Evolutionary conservation across 2,329 filamentous ascomycete genomes (phyloP).

Genomic region (Didymella pomorum): DNA sequence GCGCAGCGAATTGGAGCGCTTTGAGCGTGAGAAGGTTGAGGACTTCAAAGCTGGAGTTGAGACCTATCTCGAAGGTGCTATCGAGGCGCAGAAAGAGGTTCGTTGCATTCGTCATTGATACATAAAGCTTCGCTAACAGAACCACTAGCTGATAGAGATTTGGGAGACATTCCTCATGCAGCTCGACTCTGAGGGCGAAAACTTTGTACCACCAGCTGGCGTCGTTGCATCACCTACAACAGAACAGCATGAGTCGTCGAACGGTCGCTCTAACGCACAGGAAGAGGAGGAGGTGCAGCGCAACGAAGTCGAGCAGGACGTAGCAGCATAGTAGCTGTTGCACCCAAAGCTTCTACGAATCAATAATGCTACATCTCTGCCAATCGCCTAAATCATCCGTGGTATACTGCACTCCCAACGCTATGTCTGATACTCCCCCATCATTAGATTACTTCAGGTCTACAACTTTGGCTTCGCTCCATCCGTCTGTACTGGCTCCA

Average conservation of each 20-base stretch:
- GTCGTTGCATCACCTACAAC: slow-evolving; percentile 44
- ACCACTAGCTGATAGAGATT: slow-evolving; percentile 74
- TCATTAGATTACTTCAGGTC: neutral
- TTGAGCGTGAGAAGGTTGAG: slow-evolving; percentile 97
- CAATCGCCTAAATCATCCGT: neutral
- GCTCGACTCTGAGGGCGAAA: slow-evolving; percentile 80
- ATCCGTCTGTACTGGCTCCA: slow-evolving; percentile 41
- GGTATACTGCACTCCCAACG: neutral
- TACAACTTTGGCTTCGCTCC: slow-evolving; percentile 47
- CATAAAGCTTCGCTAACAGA: slow-evolving; percentile 22
- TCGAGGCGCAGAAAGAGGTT: slow-evolving; percentile 98
- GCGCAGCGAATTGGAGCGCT: slow-evolving; percentile 88
- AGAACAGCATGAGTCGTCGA: slow-evolving; percentile 21
- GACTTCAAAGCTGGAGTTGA: slow-evolving; percentile 99
- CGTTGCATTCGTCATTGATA: slow-evolving; percentile 40
- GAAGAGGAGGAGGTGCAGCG: slow-evolving; percentile 13
- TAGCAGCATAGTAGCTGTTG: slow-evolving; percentile 11
- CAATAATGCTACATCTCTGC: slow-evolving; percentile 6
- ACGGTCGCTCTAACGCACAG: slow-evolving; percentile 23
- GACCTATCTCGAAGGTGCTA: slow-evolving; percentile 94
- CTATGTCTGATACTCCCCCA: neutral
- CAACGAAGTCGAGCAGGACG: slow-evolving; percentile 13
- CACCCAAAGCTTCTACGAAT: neutral
- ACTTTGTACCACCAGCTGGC: slow-evolving; percentile 53
- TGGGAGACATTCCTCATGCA: slow-evolving; percentile 99